phyloP scores from a whole-genome alignment of 2,329 filamentous ascomycete species.

The Stachybotrys echinatus region DNA sequence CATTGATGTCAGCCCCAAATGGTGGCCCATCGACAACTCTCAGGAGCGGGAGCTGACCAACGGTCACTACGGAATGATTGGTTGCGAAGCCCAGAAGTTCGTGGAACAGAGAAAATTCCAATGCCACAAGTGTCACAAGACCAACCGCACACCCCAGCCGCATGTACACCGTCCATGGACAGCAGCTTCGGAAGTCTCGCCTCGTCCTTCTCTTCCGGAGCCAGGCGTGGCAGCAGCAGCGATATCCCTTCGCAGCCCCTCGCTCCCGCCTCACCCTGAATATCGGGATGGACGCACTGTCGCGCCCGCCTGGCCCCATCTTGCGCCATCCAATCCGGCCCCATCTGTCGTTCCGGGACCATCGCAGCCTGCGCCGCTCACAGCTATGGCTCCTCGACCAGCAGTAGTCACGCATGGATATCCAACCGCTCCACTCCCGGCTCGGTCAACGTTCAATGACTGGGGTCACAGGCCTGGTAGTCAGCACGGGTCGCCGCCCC shows the following conservation, averaged over 20 bases:
- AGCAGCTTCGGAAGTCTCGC: constrained; percentile 11
- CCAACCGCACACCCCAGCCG: constrained; percentile 37
- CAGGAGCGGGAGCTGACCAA: constrained; percentile 49
- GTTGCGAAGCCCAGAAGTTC: constrained; percentile 54
- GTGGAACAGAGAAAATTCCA: constrained; percentile 59
- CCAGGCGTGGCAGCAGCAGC: constrained; percentile 11
- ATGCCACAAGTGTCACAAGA: constrained; percentile 69
- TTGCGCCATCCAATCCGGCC: constrained; percentile 13
- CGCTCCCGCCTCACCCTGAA: constrained; percentile 15
- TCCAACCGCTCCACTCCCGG: constrained; percentile 16
- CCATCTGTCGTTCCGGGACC: background rate
- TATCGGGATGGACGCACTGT: constrained; percentile 18
- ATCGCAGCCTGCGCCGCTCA: background rate
- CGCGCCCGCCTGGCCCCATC: constrained; percentile 18
- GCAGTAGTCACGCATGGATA: constrained; percentile 19
- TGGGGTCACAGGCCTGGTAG: constrained; percentile 45
- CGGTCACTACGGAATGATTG: constrained; percentile 43
- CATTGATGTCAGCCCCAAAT: constrained; percentile 68
- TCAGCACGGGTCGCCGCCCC: constrained; percentile 41
- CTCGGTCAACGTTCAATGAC: constrained; percentile 28
- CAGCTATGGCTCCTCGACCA: constrained; percentile 17
- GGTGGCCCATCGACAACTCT: constrained; percentile 56
- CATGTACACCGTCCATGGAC: constrained; percentile 15
- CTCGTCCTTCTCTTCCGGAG: constrained; percentile 10
- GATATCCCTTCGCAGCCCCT: constrained; percentile 21